Evolutionary conservation across 257 asterid genomes (phyloP).

Genomic region (Nicotiana tabacum): DNA sequence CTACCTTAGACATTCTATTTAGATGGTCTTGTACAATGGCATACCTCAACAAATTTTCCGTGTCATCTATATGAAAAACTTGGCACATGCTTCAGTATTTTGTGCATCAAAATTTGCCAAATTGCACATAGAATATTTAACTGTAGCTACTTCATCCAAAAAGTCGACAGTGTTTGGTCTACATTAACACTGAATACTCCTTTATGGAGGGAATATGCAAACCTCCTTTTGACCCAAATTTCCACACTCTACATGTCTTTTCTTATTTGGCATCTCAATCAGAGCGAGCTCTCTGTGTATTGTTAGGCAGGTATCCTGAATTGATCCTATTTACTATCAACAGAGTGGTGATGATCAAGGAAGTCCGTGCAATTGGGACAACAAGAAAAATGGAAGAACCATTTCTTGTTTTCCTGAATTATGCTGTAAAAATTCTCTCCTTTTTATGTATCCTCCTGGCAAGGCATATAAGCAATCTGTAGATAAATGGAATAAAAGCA

Average conservation of each 20-base stretch:
- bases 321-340: not conserved
- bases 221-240: not conserved
- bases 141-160: not conserved
- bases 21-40: not conserved
- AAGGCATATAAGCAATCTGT: not conserved
- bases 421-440: not conserved
- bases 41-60: not conserved
- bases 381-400: not conserved
- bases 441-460: conserved; percentile 1
- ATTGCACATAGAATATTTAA: not conserved
- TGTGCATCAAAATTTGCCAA: not conserved
- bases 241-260: not conserved
- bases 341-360: not conserved
- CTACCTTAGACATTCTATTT: not conserved
- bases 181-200: not conserved
- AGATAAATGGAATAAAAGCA: not conserved
- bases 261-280: not conserved
- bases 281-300: not conserved
- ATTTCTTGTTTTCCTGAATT: not conserved
- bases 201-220: not conserved
- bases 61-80: not conserved
- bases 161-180: not conserved
- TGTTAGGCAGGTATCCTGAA: not conserved
- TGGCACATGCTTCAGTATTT: not conserved
- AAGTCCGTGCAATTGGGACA: not conserved